phyloP scores from a whole-genome alignment of 2,329 filamentous ascomycete genomes.

The Boeremia lycopersici region DNA sequence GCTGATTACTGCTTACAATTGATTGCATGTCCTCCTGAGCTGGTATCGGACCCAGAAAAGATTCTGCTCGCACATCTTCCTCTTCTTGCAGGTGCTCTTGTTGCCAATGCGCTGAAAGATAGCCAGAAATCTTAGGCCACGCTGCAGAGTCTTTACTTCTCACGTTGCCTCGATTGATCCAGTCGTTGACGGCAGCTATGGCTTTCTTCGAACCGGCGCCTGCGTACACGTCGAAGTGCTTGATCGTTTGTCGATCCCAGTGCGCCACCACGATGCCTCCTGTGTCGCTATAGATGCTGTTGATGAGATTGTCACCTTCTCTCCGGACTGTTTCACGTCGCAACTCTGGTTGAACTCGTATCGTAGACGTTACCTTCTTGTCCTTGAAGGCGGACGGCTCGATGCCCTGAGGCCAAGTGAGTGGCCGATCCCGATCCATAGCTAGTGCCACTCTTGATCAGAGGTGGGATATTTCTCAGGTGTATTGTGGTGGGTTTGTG shows the following conservation, averaged over 20 bases:
- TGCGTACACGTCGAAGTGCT: constrained; percentile 33
- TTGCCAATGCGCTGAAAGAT: constrained; percentile 31
- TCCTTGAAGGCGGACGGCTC: constrained; percentile 1
- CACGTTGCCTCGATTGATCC: constrained; percentile 30
- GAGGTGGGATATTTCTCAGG: neutral
- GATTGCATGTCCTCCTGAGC: constrained; percentile 8
- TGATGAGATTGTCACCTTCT: constrained; percentile 22
- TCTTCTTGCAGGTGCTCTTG: constrained; percentile 23
- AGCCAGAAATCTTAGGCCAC: constrained; percentile 39
- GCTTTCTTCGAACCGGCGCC: constrained; percentile 28
- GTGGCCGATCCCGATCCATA: neutral
- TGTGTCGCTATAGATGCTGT: constrained; percentile 24
- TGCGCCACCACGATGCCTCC: constrained; percentile 27
- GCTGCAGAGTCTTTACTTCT: constrained; percentile 29
- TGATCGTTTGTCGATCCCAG: constrained; percentile 19
- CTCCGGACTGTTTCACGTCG: constrained; percentile 17
- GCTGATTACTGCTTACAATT: constrained; percentile 9
- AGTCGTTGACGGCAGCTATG: constrained; percentile 30
- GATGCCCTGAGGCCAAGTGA: constrained; percentile 8
- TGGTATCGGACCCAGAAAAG: constrained; percentile 28
- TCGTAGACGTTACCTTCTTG: constrained; percentile 2
- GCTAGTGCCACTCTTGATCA: neutral
- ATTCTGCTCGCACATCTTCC: constrained; percentile 24
- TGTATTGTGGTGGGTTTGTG: neutral
- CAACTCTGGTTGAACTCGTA: constrained; percentile 29